phyloP scores from a whole-genome alignment of 441 rosid genomes.

The Daphne laureola region DNA sequence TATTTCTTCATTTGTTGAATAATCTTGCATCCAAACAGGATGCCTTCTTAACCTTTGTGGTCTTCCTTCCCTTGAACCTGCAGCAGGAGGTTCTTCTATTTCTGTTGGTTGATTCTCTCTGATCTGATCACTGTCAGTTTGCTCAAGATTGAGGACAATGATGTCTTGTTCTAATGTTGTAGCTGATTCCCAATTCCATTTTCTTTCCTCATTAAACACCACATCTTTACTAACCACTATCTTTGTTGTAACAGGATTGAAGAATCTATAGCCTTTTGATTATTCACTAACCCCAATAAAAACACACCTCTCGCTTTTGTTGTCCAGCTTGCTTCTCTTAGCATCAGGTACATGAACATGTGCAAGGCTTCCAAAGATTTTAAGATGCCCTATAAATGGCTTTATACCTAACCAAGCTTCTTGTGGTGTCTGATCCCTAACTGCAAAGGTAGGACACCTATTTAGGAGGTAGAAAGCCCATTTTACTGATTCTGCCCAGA shows the following conservation, averaged over 20 bases:
- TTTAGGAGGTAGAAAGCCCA: neutral
- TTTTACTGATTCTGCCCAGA: neutral
- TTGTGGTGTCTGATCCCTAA: neutral
- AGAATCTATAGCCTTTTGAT: conserved; percentile 8
- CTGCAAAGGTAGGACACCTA: no score
- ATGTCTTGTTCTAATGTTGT: no score
- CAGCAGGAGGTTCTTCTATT: no score
- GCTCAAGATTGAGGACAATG: no score
- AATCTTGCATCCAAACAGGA: no score
- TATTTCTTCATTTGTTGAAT: no score
- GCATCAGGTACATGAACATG: neutral
- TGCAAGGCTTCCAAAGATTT: conserved; percentile 11
- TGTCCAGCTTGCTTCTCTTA: conserved; percentile 9
- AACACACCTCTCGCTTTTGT: neutral
- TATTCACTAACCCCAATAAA: conserved; percentile 2
- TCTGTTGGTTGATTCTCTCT: no score
- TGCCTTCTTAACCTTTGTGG: no score
- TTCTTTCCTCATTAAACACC: neutral
- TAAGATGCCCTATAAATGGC: conserved; percentile 5
- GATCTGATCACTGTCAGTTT: no score
- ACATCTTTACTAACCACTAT: conserved; percentile 5
- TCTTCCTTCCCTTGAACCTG: no score
- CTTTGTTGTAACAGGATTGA: neutral
- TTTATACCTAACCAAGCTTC: neutral
- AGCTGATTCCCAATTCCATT: neutral